These are phyloP conservation scores for Bathelium albidoporum DNA, from an alignment of 495 filamentous ascomycete species.

Conservation along the genomic window DNA sequence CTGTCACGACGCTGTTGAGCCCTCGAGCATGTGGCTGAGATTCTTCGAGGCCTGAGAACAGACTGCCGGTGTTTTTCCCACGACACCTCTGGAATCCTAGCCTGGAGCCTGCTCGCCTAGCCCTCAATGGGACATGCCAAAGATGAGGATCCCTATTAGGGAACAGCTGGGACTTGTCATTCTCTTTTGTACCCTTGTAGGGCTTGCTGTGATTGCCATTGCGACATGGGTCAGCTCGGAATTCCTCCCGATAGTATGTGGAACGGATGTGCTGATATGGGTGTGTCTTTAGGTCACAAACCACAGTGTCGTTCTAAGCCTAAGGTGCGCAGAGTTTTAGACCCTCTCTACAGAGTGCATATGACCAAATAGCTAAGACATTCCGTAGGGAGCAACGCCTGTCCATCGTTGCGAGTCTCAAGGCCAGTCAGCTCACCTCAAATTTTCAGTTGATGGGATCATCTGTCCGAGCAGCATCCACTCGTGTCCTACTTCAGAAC, in stretches of 20 bases:
- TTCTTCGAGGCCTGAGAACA: no score
- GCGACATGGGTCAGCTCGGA: conserved; percentile 42
- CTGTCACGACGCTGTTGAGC: no score
- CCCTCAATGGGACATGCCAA: conserved; percentile 17
- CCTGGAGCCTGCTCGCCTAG: neutral
- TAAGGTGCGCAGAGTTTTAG: conserved; percentile 38
- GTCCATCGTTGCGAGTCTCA: conserved; percentile 70
- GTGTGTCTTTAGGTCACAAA: conserved; percentile 54
- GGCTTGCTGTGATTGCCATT: conserved; percentile 53
- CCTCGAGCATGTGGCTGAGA: no score
- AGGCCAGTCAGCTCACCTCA: conserved; percentile 68
- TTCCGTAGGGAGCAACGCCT: conserved; percentile 42
- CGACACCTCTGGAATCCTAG: neutral
- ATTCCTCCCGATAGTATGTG: neutral
- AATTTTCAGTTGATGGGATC: conserved; percentile 65
- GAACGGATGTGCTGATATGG: neutral
- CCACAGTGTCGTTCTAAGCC: conserved; percentile 58
- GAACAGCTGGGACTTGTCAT: conserved; percentile 72
- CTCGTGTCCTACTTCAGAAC: conserved; percentile 55
- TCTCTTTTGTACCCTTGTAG: conserved; percentile 55
- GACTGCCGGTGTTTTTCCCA: no score
- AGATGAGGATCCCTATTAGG: conserved; percentile 74
- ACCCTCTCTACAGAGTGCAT: neutral
- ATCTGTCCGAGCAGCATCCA: conserved; percentile 53
- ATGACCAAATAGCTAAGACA: conserved; percentile 3